These are phyloP conservation scores for Eucalyptus pumila DNA, from an alignment of 345 rosid species.

Conservation along the genomic window DNA sequence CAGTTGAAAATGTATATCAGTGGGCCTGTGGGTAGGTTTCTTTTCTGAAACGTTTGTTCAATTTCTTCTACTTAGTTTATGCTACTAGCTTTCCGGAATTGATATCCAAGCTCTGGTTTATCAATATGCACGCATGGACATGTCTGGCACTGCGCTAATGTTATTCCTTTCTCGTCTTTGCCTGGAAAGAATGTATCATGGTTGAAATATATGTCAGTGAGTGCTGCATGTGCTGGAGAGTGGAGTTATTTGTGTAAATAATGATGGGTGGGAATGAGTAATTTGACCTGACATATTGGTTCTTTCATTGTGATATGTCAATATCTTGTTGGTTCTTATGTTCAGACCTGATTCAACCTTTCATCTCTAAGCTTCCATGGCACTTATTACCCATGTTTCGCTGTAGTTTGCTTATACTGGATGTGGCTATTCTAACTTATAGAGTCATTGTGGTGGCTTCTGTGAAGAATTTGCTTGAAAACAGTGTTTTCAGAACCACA, in stretches of 20 bases:
- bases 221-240: background rate
- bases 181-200: background rate
- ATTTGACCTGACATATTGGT: background rate
- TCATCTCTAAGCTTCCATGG: background rate
- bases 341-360: background rate
- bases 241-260: background rate
- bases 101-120: background rate
- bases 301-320: background rate
- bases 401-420: background rate
- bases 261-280: background rate
- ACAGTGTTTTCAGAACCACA: background rate
- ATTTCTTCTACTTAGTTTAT: background rate
- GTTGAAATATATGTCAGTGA: background rate
- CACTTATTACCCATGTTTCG: background rate
- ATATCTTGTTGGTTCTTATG: background rate
- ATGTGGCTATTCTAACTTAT: background rate
- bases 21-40: conserved; percentile 87
- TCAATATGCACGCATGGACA: background rate
- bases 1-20: conserved; percentile 70
- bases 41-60: background rate
- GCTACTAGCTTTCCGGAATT: background rate
- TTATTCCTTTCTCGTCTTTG: background rate
- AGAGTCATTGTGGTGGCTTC: background rate
- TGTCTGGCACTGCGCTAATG: background rate
- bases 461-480: background rate